These are phyloP conservation scores for Candida bentonensis DNA, from an alignment of 805 yeast species.

Conservation along the genomic window DNA sequence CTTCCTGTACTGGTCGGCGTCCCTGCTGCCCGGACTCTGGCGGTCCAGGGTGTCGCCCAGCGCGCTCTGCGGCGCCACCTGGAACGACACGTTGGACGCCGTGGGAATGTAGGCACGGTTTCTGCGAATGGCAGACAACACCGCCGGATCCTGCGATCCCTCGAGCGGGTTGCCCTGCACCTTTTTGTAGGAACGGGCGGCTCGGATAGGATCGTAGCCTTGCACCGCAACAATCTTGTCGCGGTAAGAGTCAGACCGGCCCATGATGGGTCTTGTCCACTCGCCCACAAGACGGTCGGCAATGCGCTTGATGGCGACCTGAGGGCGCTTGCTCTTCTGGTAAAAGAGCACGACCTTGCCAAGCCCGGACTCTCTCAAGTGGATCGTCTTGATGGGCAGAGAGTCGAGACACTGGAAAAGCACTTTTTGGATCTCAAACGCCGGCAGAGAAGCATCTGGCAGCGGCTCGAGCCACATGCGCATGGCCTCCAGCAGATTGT, in stretches of 20 bases:
- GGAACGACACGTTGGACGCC: constrained; percentile 76
- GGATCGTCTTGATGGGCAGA: constrained; percentile 90
- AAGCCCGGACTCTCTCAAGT: constrained; percentile 83
- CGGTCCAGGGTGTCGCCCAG: constrained; percentile 25
- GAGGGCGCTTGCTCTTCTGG: constrained; percentile 81
- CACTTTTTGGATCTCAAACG: constrained; percentile 87
- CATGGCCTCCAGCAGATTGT: constrained; percentile 82
- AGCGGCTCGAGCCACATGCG: constrained; percentile 96
- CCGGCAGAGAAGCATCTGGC: constrained; percentile 97
- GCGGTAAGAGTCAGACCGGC: constrained; percentile 86
- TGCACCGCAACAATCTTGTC: constrained; percentile 63
- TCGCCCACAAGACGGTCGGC: constrained; percentile 89
- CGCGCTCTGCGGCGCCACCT: constrained; percentile 74
- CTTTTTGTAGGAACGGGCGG: constrained; percentile 12
- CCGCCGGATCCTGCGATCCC: constrained; percentile 41
- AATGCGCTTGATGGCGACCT: constrained; percentile 67
- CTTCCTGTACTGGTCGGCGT: constrained; percentile 61
- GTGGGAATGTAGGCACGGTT: constrained; percentile 95
- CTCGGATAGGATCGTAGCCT: constrained; percentile 33
- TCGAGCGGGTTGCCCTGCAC: constrained; percentile 23
- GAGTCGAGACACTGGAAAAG: constrained; percentile 58
- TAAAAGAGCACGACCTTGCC: constrained; percentile 91
- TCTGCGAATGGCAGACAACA: constrained; percentile 81
- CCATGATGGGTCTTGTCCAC: constrained; percentile 98
- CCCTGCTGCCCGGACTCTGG: constrained; percentile 39